Conservation (phyloP, 768 basidiomycete species). For the Punctularia strigosozonata region DNA sequence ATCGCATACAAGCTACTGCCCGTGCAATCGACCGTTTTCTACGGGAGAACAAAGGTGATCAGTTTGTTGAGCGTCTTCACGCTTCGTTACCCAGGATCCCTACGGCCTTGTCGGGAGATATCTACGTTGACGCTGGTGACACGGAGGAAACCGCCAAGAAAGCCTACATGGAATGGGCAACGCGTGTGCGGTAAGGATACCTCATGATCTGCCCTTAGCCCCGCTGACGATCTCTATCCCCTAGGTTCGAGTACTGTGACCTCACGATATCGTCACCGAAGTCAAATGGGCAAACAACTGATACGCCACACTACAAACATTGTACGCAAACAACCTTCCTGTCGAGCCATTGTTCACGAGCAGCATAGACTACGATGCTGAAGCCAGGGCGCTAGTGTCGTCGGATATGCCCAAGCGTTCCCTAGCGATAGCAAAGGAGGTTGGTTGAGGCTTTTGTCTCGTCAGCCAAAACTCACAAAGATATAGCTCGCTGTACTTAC, state of each 20-base stretch:
- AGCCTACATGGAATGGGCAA: constrained; percentile 80
- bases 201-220: too few relatives aligned
- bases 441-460: constrained; percentile 12
- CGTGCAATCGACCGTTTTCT: constrained; percentile 81
- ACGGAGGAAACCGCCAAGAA: constrained; percentile 60
- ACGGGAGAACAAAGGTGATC: constrained; percentile 80
- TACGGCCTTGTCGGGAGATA: constrained; percentile 30
- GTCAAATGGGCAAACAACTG: constrained; percentile 9
- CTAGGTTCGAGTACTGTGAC: constrained; percentile 93
- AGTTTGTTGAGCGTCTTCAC: constrained; percentile 72
- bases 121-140: constrained; percentile 35
- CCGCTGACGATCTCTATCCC: too few relatives aligned
- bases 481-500: constrained; percentile 81
- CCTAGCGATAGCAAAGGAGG: constrained; percentile 92
- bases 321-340: too few relatives aligned
- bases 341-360: too few relatives aligned
- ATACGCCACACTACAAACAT: constrained; percentile 67
- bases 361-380: constrained; percentile 70
- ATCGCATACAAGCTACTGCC: constrained; percentile 73
- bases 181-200: constrained; percentile 52
- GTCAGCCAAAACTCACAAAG: not conserved
- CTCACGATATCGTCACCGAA: constrained; percentile 36
- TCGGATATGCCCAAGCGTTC: constrained; percentile 87
- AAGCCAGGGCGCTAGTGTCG: constrained; percentile 73
- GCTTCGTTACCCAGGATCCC: constrained; percentile 65